Base-by-base conservation (phyloP, 73 alveolate species). In the Tetrahymena elliotti region DNA sequence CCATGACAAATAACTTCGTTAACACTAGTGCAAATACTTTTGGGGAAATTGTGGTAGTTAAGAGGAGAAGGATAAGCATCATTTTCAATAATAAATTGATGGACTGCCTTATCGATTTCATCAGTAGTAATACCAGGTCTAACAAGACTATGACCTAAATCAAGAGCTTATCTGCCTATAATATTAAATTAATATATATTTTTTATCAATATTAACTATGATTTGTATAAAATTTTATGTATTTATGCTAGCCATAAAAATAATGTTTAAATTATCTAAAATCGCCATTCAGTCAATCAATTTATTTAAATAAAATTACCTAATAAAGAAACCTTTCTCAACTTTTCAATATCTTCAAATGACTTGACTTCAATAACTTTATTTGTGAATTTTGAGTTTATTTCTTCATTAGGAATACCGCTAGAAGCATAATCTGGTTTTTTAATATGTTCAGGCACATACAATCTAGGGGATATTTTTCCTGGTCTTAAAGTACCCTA, bases 1-100 rank as follows among this genome's bases (percentile, higher is more conserved):
- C 99, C 99, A 95, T 96, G 99, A 92, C 99, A 97, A 1, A 98
- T 97, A 15, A 98, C 99, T 93, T 98, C 99, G 96, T 98, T 98
- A 12, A 98, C 99, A 84, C 98, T 94, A 31, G 99, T 97, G 95
- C 99, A 99, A 6, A 98, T 97, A 68, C 98, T 93, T 93, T 98
- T 98, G 33, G 99, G 99, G 96, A 99, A 99, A 93, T 97, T 98
- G 96, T 95, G 93, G 95, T 95, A 99, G 94, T 97, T 98, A 10
- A 99, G 95, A n/a, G 99, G 99, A 38, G 99, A 95, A 16, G 99
- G 99, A 95, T 97, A 99, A 27, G 99, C 99, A 92, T 98, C 99
- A 93, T 97, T 96, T 34, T 95, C 96, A 68, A 99, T 95, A 6
- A 98, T 98, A 52, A 93, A 95, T 52, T 99, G 96, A 93, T 99